phyloP scores from a whole-genome alignment of 177 flowering plant species.

The Telopea speciosissima region DNA sequence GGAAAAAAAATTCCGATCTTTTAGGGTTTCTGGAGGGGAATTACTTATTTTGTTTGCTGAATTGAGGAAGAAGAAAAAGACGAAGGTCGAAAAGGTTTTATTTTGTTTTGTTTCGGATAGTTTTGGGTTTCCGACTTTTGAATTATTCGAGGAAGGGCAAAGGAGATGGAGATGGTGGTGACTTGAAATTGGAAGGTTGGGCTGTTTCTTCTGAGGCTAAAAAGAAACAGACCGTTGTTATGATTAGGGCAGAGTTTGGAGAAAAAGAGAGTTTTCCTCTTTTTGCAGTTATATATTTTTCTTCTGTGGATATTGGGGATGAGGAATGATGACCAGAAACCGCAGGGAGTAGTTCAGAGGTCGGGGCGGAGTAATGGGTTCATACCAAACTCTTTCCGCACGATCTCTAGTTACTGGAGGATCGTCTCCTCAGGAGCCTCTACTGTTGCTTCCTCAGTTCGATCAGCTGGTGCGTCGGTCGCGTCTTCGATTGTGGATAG shows the following conservation, averaged over 20 bases:
- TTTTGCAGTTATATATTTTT: conserved; percentile 3
- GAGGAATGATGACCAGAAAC: conserved; percentile 44
- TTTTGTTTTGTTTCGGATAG: not conserved
- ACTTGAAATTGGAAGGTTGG: conserved; percentile 14
- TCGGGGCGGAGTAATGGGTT: conserved; percentile 42
- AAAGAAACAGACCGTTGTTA: conserved; percentile 26
- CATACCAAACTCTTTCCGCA: conserved; percentile 49
- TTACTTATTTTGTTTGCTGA: not conserved
- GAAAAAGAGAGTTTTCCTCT: conserved; percentile 4
- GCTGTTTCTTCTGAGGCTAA: conserved; percentile 19
- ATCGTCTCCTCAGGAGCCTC: conserved; percentile 68
- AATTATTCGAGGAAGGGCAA: not conserved
- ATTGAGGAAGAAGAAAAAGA: not conserved
- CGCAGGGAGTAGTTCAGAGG: conserved; percentile 24
- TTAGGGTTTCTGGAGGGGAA: not conserved
- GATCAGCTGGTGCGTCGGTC: conserved; percentile 66
- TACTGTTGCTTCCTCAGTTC: conserved; percentile 57
- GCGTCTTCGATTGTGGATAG: conserved; percentile 51
- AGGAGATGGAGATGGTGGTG: conserved; percentile 13
- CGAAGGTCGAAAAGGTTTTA: not conserved
- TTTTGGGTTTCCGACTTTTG: not conserved
- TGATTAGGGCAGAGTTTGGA: conserved; percentile 11
- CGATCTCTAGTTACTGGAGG: conserved; percentile 58
- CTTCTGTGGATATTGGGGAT: conserved; percentile 34
- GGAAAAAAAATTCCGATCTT: not conserved